Percentiles rank a stretch among this genome's conserved stretches.
Evolutionary conservation across 129 eudicot genomes (phyloP).

Genomic region (Arctium minus): DNA sequence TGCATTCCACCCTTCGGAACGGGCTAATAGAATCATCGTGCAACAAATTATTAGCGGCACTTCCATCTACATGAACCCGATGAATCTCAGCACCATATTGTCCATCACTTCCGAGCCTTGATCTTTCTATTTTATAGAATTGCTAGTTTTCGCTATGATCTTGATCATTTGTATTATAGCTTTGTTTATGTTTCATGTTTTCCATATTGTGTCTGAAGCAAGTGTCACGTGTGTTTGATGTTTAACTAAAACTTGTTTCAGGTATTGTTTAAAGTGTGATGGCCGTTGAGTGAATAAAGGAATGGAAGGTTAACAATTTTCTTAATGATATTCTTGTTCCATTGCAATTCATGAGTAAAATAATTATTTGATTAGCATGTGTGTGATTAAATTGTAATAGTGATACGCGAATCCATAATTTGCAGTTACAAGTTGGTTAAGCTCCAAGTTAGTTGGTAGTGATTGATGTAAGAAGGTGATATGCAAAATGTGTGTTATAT

Average conservation of each 20-base stretch:
- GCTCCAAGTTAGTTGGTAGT: background rate
- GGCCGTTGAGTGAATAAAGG: slow-evolving; percentile 12
- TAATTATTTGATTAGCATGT: background rate
- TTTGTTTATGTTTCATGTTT: slow-evolving; percentile 11
- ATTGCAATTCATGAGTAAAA: background rate
- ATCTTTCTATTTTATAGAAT: background rate
- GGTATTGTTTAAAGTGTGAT: background rate
- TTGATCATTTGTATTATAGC: background rate
- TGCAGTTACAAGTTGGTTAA: background rate
- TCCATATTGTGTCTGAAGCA: slow-evolving; percentile 6
- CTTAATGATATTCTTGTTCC: background rate
- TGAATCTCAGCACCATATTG: slow-evolving; percentile 59
- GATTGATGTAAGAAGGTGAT: background rate
- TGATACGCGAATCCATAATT: background rate
- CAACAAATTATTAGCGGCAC: slow-evolving; percentile 48
- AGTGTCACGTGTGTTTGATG: slow-evolving; percentile 5
- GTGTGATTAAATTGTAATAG: background rate
- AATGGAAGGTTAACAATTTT: slow-evolving; percentile 9
- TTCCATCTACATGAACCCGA: slow-evolving; percentile 59
- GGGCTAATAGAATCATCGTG: slow-evolving; percentile 59
- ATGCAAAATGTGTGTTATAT: background rate
- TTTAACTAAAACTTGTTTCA: background rate
- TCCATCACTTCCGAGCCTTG: slow-evolving; percentile 38
- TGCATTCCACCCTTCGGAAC: slow-evolving; percentile 75
- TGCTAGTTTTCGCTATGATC: background rate